phyloP scores from a whole-genome alignment of 2,329 filamentous ascomycete genomes.

The Aspergillus sp. region DNA sequence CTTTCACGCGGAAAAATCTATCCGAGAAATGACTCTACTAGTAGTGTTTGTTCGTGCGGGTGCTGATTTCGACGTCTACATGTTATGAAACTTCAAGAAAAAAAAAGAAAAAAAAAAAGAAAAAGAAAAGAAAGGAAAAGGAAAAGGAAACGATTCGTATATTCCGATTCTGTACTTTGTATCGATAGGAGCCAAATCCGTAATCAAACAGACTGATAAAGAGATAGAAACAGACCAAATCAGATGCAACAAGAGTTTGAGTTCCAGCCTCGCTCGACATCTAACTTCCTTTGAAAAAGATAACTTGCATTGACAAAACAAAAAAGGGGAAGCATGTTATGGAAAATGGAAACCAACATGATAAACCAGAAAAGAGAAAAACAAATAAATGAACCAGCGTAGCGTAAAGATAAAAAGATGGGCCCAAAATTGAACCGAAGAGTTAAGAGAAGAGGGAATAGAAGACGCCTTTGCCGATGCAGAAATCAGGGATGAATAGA shows the following conservation, averaged over 20 bases:
- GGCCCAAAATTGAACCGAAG: no score
- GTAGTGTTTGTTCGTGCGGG: not conserved
- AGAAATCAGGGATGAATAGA: constrained; percentile 15
- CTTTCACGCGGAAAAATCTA: not conserved
- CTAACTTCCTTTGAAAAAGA: not conserved
- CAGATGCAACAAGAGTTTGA: constrained; percentile 19
- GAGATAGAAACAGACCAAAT: not conserved
- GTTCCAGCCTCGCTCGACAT: constrained; percentile 22
- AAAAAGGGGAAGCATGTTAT: no score
- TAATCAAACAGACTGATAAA: not conserved
- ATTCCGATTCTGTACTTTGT: not conserved
- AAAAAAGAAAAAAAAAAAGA: no score
- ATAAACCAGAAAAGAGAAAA: not conserved
- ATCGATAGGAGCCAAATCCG: not conserved
- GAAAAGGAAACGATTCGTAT: not conserved
- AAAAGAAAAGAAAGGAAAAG: not conserved
- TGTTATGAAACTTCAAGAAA: not conserved
- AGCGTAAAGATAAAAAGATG: not conserved
- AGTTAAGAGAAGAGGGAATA: constrained; percentile 2
- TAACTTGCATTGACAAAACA: not conserved
- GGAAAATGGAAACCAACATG: no score
- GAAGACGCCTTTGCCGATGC: constrained; percentile 24
- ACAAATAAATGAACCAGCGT: not conserved
- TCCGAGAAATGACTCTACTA: not conserved
- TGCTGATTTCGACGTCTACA: not conserved